Evolutionary conservation across 257 asterid species (phyloP), one percentile per base, ranked within the genome.

Genomic region (Solanum acaule): DNA sequence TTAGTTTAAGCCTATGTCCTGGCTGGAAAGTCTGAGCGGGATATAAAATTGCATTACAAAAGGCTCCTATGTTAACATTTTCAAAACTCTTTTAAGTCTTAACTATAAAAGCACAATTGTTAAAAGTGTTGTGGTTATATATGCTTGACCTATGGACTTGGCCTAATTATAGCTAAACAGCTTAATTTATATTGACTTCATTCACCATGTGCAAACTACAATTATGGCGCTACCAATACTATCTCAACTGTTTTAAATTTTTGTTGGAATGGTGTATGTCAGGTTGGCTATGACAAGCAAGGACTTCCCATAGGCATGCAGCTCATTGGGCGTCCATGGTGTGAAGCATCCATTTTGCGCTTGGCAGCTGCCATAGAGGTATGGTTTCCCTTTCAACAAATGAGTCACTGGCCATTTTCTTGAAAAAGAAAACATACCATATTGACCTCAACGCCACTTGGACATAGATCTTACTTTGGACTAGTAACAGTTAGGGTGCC

Each of bases 221-320:
- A 9, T n/a, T 9, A n/a, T 18, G 52, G 11, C 0, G 5, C n/a
- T 35, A 33, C 35, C 25, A 42, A 15, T 37, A 23, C 12, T 59
- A 65, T 65, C 35, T 63, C 77, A 3, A 42, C 14, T 5, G 15
- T 65, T 65, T 22, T 38, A 65, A 37, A 63, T 15, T 37, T 65
- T 61, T 65, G 6, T 3, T 27, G 85, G 85, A 8, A 44, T 79
- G 67, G 25, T 72, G 42, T 20, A 31, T 65, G 68, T 71, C 89
- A 97, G 99, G 94, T 97, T 79, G 99, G 98, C 72, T 97, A 95
- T 82, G 99, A 96, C 88, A 96, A 94, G 91, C 94, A 95, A 90
- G 99, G 99, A 86, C 98, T 97, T 37, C 99, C 99, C 10, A 95
- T 97, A n/a, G 99, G 99, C 70, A 88, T 97, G 82, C 99, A 97